A percentile compares a stretch with the other conserved stretches of the same genome.
These are phyloP conservation scores for Hypoxylon sp. DNA, from an alignment of 2,329 filamentous ascomycete species.

Conservation along the genomic window DNA sequence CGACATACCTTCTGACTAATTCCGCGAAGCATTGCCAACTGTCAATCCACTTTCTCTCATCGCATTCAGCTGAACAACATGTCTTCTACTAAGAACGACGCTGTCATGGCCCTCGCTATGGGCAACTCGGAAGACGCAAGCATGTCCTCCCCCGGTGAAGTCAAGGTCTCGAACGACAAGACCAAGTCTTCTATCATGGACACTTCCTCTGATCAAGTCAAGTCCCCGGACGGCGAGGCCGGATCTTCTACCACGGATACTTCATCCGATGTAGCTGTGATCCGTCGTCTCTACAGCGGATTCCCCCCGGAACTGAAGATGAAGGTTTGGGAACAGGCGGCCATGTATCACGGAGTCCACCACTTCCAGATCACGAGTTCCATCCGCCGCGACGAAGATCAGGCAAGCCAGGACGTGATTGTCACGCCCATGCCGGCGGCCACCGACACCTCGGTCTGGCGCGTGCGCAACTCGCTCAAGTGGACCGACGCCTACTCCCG, in stretches of 20 bases:
- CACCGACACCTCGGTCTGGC: conserved; percentile 40
- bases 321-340: conserved; percentile 38
- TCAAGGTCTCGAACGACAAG: too few relatives aligned
- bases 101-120: too few relatives aligned
- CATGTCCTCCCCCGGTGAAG: too few relatives aligned
- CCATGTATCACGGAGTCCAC: conserved; percentile 35
- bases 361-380: conserved; percentile 31
- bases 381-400: not conserved
- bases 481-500: conserved; percentile 15
- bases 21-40: not conserved
- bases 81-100: too few relatives aligned
- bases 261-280: not conserved
- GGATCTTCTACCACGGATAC: not conserved
- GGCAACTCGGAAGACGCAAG: too few relatives aligned
- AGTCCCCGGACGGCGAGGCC: too few relatives aligned
- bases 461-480: conserved; percentile 8
- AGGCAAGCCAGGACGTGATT: not conserved
- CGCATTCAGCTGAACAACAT: too few relatives aligned
- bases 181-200: too few relatives aligned
- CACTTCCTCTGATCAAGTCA: too few relatives aligned
- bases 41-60: not conserved
- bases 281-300: not conserved
- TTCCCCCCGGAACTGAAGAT: conserved; percentile 45
- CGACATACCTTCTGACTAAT: too few relatives aligned
- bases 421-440: not conserved